A percentile compares a stretch with the other conserved stretches of the same genome.
Evolutionary conservation across 768 basidiomycete species (phyloP).

Genomic region (Naematelia aurantialba): DNA sequence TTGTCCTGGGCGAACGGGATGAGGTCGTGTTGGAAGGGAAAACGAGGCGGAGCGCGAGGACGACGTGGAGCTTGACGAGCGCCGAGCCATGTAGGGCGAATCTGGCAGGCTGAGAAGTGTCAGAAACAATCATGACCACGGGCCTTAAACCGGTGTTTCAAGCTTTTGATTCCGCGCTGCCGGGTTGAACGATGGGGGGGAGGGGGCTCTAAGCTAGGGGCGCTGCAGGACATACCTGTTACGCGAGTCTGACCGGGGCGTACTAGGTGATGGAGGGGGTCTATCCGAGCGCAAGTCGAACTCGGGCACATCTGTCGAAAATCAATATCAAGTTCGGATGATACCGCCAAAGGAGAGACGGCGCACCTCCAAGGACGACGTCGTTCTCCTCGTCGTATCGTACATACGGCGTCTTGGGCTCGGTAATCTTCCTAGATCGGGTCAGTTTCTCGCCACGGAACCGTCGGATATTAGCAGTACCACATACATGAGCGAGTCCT

Average conservation of each 20-base stretch:
- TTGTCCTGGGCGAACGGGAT: slow-evolving; percentile 48
- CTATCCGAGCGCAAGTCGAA: slow-evolving; percentile 59
- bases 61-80: slow-evolving; percentile 18
- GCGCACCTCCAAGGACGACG: slow-evolving; percentile 58
- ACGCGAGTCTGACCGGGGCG: not conserved
- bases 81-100: slow-evolving; percentile 18
- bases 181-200: too few relatives aligned
- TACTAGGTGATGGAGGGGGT: slow-evolving; percentile 58
- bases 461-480: not conserved
- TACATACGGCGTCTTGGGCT: slow-evolving; percentile 95
- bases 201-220: too few relatives aligned
- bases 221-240: slow-evolving; percentile 56
- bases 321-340: not conserved
- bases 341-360: not conserved
- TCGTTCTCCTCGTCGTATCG: slow-evolving; percentile 53
- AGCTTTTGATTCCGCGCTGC: too few relatives aligned
- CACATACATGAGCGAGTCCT: slow-evolving; percentile 78
- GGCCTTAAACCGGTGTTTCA: too few relatives aligned
- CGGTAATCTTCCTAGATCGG: slow-evolving; percentile 70
- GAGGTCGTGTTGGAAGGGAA: slow-evolving; percentile 36
- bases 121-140: slow-evolving; percentile 4
- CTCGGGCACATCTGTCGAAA: slow-evolving; percentile 69
- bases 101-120: slow-evolving; percentile 14
- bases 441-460: slow-evolving; percentile 2
- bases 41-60: slow-evolving; percentile 46